Percentiles rank a stretch among this genome's conserved stretches.
These are phyloP conservation scores for Apiosordaria backusii DNA, from an alignment of 495 filamentous ascomycete species.

Conservation along the genomic window DNA sequence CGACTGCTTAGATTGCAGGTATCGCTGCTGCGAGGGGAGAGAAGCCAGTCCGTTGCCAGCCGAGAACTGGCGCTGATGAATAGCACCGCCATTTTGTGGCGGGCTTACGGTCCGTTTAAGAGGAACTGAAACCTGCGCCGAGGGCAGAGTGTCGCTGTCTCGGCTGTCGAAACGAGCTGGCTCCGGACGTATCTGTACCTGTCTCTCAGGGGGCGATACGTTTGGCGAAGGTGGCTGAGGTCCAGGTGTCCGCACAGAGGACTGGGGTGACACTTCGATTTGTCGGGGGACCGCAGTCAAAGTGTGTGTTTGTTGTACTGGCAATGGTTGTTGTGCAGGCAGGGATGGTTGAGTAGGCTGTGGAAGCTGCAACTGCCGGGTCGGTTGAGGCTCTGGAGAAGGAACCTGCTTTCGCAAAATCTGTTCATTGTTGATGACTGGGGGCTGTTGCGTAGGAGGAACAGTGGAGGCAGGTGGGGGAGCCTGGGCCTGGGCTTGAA, in stretches of 20 bases:
- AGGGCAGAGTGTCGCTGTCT: slow-evolving; percentile 13
- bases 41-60: slow-evolving; percentile 17
- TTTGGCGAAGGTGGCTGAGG: slow-evolving; percentile 8
- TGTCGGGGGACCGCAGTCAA: background rate
- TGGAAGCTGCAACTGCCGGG: background rate
- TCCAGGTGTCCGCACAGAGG: slow-evolving; percentile 4
- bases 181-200: slow-evolving; percentile 17
- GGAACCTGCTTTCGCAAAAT: background rate
- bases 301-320: background rate
- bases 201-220: slow-evolving; percentile 14
- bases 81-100: background rate
- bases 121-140: slow-evolving; percentile 15
- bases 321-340: background rate
- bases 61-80: slow-evolving; percentile 9
- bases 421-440: background rate
- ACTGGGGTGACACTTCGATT: slow-evolving; percentile 1
- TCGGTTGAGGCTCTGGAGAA: background rate
- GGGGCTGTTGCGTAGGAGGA: background rate
- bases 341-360: slow-evolving; percentile 2
- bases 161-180: slow-evolving; percentile 3
- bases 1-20: background rate
- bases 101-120: background rate
- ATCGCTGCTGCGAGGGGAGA: slow-evolving; percentile 25
- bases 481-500: background rate
- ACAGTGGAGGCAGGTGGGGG: background rate